phyloP scores from a whole-genome alignment of 495 filamentous ascomycete genomes.

The Talaromyces stipitatus region DNA sequence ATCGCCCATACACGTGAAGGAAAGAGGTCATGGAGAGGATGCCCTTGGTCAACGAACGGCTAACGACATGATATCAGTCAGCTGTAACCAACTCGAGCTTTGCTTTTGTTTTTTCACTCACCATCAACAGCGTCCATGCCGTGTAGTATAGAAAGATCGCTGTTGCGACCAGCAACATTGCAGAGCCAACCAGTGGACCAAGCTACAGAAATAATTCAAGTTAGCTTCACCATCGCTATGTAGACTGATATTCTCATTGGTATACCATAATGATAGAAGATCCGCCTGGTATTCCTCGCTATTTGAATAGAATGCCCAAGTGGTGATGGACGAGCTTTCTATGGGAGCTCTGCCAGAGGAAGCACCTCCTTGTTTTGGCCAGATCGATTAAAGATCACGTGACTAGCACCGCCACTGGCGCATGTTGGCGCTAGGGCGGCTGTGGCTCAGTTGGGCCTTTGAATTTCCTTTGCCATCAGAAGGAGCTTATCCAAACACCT shows the following conservation, averaged over 20 bases:
- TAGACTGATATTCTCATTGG: not conserved
- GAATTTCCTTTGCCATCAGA: not conserved
- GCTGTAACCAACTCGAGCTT: not conserved
- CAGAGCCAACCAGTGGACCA: constrained; percentile 90
- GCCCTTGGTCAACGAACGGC: constrained; percentile 94
- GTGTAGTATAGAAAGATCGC: constrained; percentile 98
- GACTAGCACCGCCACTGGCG: not conserved
- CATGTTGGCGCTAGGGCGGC: not conserved
- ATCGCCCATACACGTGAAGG: constrained; percentile 98
- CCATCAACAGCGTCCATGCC: constrained; percentile 96
- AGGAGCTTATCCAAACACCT: not conserved
- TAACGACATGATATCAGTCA: constrained; percentile 21
- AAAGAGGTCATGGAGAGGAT: constrained; percentile 91
- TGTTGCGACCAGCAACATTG: constrained; percentile 93
- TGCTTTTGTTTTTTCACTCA: constrained; percentile 29
- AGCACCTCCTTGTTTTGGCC: not conserved
- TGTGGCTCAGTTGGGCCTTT: constrained; percentile 1
- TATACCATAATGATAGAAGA: constrained; percentile 20
- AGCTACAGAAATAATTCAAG: constrained; percentile 47
- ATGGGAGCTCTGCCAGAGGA: no score
- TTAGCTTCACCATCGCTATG: not conserved
- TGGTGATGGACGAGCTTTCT: not conserved
- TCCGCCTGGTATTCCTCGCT: not conserved
- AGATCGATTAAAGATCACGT: constrained; percentile 4
- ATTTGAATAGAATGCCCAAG: not conserved